phyloP scores from a whole-genome alignment of 352 stramenopile species.

The Phytophthora quininea region DNA sequence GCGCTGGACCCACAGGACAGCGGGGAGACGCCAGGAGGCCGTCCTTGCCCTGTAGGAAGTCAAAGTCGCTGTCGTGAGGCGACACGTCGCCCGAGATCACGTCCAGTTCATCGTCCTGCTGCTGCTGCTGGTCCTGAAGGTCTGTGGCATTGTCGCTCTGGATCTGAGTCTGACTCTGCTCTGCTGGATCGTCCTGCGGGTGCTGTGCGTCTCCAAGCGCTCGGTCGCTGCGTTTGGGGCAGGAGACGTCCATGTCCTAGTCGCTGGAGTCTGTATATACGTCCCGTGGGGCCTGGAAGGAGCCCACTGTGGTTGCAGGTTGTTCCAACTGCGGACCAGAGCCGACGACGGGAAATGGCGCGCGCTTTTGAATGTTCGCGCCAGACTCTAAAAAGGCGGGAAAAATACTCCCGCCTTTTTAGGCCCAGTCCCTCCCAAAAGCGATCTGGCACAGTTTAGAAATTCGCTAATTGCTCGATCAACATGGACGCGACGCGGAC shows the following conservation, averaged over 20 bases:
- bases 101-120: conserved; percentile 45
- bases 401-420: conserved; percentile 15
- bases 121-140: conserved; percentile 15
- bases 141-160: conserved; percentile 6
- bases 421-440: conserved; percentile 7
- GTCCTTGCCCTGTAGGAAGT: conserved; percentile 47
- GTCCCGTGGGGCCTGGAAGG: no score
- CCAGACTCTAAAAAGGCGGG: conserved; percentile 23
- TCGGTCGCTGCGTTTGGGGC: conserved; percentile 6
- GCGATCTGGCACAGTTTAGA: background rate
- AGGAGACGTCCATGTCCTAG: conserved; percentile 15
- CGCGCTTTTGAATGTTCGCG: conserved; percentile 28
- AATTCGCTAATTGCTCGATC: background rate
- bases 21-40: conserved; percentile 28
- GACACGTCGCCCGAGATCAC: conserved; percentile 59
- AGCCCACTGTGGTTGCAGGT: no score
- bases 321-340: no score
- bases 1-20: conserved; percentile 33
- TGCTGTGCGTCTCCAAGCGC: conserved; percentile 5
- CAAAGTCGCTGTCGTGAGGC: conserved; percentile 51
- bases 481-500: conserved; percentile 13
- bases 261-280: background rate
- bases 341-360: background rate
- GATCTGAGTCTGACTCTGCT: background rate
- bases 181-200: background rate